A percentile compares a stretch with the other conserved stretches of the same genome.
Evolutionary conservation across 345 rosid species (phyloP).

Genomic region (Rhodamnia rubescens): DNA sequence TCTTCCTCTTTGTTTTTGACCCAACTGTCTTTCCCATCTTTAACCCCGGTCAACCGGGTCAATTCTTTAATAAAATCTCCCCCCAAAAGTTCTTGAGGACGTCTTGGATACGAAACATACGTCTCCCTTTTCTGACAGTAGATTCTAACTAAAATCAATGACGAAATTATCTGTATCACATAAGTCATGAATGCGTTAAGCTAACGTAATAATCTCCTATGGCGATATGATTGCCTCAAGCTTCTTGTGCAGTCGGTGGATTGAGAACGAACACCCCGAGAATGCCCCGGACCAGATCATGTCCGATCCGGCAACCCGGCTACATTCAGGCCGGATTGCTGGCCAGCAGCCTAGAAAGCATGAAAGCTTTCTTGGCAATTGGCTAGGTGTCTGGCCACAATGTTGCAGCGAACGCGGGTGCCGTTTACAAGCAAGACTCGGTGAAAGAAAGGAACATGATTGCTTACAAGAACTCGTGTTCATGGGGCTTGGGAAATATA

Average conservation of each 20-base stretch:
- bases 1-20: neutral
- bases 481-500: neutral
- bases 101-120: neutral
- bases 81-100: neutral
- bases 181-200: neutral
- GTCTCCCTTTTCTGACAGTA: neutral
- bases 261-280: neutral
- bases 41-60: neutral
- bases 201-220: neutral
- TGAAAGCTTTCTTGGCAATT: neutral
- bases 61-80: neutral
- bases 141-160: neutral
- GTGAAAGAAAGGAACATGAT: neutral
- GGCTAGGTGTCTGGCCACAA: neutral
- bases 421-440: neutral
- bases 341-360: neutral
- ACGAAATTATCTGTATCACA: neutral
- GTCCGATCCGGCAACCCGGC: neutral
- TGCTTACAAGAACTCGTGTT: neutral
- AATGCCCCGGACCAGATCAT: neutral
- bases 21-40: neutral
- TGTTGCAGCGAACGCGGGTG: no score
- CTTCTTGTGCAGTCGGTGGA: neutral
- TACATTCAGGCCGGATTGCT: neutral
- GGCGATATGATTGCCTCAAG: neutral